A percentile compares a stretch with the other conserved stretches of the same genome.
These are phyloP conservation scores for Gossypium bickii DNA, from an alignment of 345 rosid genomes.

Conservation along the genomic window DNA sequence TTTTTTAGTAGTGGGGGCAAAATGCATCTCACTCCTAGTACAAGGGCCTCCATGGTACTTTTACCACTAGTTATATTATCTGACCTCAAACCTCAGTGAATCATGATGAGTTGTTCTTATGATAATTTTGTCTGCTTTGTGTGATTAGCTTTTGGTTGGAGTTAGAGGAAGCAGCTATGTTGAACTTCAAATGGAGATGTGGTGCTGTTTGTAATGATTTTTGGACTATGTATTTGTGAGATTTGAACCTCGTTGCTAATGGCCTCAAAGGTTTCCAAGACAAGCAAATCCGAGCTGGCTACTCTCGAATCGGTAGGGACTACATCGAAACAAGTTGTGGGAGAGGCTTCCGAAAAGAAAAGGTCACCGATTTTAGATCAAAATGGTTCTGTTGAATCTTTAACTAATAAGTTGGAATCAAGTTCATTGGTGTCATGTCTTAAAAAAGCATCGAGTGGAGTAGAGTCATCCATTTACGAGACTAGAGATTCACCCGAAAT, in stretches of 20 bases:
- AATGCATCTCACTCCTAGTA: no score
- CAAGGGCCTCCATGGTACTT: no score
- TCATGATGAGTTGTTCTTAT: neutral
- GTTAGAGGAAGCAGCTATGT: neutral
- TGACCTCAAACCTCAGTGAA: neutral
- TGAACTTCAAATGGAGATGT: slow-evolving; percentile 15
- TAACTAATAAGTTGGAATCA: slow-evolving; percentile 35
- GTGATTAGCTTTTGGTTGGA: slow-evolving; percentile 6
- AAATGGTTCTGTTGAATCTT: slow-evolving; percentile 38
- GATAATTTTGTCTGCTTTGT: neutral
- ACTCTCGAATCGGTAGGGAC: slow-evolving; percentile 30
- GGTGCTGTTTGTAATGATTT: slow-evolving; percentile 22
- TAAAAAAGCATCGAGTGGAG: slow-evolving; percentile 33
- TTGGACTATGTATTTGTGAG: slow-evolving; percentile 22
- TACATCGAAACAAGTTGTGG: slow-evolving; percentile 24
- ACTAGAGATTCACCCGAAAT: slow-evolving; percentile 40
- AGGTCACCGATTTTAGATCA: slow-evolving; percentile 29
- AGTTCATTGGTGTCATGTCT: slow-evolving; percentile 35
- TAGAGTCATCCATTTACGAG: slow-evolving; percentile 40
- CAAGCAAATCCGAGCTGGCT: slow-evolving; percentile 28
- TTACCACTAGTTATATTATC: neutral
- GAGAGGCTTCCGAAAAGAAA: slow-evolving; percentile 43
- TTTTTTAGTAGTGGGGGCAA: no score
- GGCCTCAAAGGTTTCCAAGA: slow-evolving; percentile 44
- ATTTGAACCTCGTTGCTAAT: slow-evolving; percentile 30